These are phyloP conservation scores for Hypomyces rosellus DNA, from an alignment of 2,329 filamentous ascomycete species.

Conservation along the genomic window DNA sequence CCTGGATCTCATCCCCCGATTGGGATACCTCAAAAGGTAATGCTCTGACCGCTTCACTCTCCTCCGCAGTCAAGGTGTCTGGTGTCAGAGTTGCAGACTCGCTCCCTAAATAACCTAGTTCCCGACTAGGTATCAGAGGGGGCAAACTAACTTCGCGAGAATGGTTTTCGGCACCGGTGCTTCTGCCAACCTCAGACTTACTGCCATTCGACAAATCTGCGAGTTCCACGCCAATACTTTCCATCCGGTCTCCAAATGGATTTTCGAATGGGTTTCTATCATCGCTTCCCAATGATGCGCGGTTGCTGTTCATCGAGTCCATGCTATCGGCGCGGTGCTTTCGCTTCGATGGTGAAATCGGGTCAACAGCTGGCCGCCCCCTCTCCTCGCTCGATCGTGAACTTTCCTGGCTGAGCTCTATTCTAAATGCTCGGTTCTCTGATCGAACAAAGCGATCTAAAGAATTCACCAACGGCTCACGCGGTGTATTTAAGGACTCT, in stretches of 20 bases:
- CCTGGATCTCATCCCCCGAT: neutral
- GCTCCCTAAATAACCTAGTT: conserved; percentile 15
- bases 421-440: conserved; percentile 47
- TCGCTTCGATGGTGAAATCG: conserved; percentile 39
- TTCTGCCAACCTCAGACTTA: conserved; percentile 12
- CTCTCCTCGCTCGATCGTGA: conserved; percentile 16
- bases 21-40: conserved; percentile 1
- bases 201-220: conserved; percentile 15
- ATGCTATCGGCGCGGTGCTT: conserved; percentile 40
- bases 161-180: conserved; percentile 11
- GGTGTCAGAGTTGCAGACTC: conserved; percentile 22
- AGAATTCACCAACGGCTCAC: conserved; percentile 31
- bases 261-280: conserved; percentile 25
- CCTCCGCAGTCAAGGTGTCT: conserved; percentile 19
- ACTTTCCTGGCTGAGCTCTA: conserved; percentile 40
- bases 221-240: conserved; percentile 21
- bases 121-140: conserved; percentile 10
- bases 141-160: conserved; percentile 12
- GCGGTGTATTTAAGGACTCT: conserved; percentile 33
- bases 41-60: conserved; percentile 8
- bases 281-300: conserved; percentile 39
- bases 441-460: conserved; percentile 41
- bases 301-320: conserved; percentile 42
- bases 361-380: conserved; percentile 25
- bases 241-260: conserved; percentile 23